A percentile compares a stretch with the other conserved stretches of the same genome.
Evolutionary conservation across 148 eudicot genomes (phyloP).

Genomic region (Limonium bicolor): DNA sequence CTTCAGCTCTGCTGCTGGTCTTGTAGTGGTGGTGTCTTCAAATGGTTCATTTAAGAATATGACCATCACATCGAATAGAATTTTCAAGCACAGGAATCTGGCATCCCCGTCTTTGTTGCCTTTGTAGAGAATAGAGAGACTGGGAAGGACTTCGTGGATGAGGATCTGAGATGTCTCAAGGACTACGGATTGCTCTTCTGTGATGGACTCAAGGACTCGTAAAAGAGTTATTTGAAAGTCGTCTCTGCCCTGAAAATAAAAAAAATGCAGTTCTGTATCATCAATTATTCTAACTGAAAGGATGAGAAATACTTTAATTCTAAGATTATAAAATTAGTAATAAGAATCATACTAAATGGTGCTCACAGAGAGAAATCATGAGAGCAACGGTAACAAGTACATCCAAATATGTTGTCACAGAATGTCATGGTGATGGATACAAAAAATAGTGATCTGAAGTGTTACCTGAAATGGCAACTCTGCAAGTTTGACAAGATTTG

Average conservation of each 20-base stretch:
- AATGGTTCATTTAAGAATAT: slow-evolving; percentile 43
- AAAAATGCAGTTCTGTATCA: neutral
- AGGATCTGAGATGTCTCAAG: slow-evolving; percentile 31
- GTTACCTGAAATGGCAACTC: slow-evolving; percentile 83
- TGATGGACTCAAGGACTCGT: slow-evolving; percentile 56
- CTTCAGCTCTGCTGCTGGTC: slow-evolving; percentile 34
- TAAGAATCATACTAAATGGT: too few relatives aligned
- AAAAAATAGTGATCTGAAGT: neutral
- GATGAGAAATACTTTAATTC: too few relatives aligned
- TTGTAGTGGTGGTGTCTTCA: slow-evolving; percentile 20
- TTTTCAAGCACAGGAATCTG: slow-evolving; percentile 84
- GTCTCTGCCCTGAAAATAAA: slow-evolving; percentile 72
- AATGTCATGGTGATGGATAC: too few relatives aligned
- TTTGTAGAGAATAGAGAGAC: slow-evolving; percentile 69
- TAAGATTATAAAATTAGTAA: too few relatives aligned
- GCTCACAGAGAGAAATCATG: too few relatives aligned
- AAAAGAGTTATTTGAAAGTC: slow-evolving; percentile 86
- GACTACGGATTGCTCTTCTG: slow-evolving; percentile 54
- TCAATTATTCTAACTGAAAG: too few relatives aligned
- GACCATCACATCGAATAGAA: slow-evolving; percentile 69
- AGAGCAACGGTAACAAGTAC: too few relatives aligned
- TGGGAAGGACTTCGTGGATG: slow-evolving; percentile 59
- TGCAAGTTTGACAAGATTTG: slow-evolving; percentile 57
- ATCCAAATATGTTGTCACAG: too few relatives aligned
- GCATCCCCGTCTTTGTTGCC: slow-evolving; percentile 96